Evolutionary conservation across 192 early-diverging fungal genomes (phyloP).

Genomic region (Allomyces macrogynus): DNA sequence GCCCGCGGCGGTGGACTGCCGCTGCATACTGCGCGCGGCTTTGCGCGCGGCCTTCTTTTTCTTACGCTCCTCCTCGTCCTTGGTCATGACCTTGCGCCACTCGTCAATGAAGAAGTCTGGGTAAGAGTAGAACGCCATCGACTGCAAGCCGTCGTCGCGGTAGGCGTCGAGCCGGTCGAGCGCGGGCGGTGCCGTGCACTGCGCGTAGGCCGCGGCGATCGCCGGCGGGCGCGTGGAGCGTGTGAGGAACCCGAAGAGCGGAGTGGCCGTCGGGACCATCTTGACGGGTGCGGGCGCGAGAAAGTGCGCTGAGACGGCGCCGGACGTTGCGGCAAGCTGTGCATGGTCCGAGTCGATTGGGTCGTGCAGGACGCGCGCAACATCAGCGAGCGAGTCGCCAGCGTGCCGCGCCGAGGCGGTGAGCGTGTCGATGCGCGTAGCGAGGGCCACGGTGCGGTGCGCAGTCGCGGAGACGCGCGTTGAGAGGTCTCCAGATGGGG

Average conservation of each 20-base stretch:
- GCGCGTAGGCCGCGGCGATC: not conserved
- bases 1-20: too few species aligned
- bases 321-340: not conserved
- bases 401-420: not conserved
- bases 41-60: constrained; percentile 6
- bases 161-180: not conserved
- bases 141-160: not conserved
- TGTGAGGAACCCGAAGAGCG: not conserved
- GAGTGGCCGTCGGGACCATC: not conserved
- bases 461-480: not conserved
- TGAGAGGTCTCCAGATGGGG: too few species aligned
- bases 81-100: constrained; percentile 19
- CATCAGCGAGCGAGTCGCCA: not conserved
- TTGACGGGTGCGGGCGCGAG: not conserved
- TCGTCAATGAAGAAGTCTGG: constrained; percentile 27
- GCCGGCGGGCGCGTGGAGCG: not conserved
- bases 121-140: constrained; percentile 19
- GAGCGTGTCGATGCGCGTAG: not conserved
- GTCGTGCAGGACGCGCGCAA: not conserved
- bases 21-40: too few species aligned
- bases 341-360: not conserved
- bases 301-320: not conserved
- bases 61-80: constrained; percentile 14
- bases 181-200: not conserved
- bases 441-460: not conserved